A percentile compares a stretch with the other conserved stretches of the same genome.
Conservation (phyloP, 768 basidiomycete species). For the Kwoniella newhampshirensis region DNA sequence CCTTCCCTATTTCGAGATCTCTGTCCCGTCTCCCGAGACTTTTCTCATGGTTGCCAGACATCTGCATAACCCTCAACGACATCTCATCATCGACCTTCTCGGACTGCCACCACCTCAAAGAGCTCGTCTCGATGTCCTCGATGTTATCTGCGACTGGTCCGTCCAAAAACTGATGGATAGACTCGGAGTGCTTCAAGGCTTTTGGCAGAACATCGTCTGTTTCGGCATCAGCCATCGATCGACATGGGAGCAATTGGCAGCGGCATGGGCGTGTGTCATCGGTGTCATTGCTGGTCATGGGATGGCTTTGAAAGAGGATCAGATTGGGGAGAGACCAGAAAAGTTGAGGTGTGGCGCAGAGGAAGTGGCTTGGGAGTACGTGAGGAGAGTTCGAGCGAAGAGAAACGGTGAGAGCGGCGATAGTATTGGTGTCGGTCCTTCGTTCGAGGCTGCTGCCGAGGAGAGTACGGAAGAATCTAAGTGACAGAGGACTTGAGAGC, state of each 20-base stretch:
- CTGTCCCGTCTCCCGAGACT: slow-evolving; percentile 20
- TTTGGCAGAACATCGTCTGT: slow-evolving; percentile 24
- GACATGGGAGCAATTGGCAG: slow-evolving; percentile 17
- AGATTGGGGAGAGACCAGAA: not conserved
- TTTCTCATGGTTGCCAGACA: slow-evolving; percentile 17
- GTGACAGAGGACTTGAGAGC: too few species aligned
- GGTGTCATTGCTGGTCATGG: slow-evolving; percentile 14
- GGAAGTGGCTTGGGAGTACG: slow-evolving; percentile 18
- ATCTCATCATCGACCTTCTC: slow-evolving; percentile 12
- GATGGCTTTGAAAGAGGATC: slow-evolving; percentile 1
- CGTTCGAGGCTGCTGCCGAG: too few species aligned
- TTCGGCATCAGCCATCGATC: slow-evolving; percentile 9
- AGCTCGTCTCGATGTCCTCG: not conserved
- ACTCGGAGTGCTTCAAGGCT: slow-evolving; percentile 17
- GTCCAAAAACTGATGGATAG: slow-evolving; percentile 18
- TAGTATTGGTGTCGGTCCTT: too few species aligned
- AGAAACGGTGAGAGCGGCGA: not conserved
- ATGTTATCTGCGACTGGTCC: not conserved
- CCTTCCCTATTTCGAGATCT: slow-evolving; percentile 13
- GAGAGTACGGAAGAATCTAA: too few species aligned
- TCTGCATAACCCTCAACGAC: slow-evolving; percentile 13
- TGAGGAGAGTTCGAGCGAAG: slow-evolving; percentile 8
- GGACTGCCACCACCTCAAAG: slow-evolving; percentile 1
- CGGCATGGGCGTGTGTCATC: slow-evolving; percentile 19
- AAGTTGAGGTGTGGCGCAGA: slow-evolving; percentile 4